Conservation (phyloP, 805 yeast species). For the Suhomyces sp. region DNA sequence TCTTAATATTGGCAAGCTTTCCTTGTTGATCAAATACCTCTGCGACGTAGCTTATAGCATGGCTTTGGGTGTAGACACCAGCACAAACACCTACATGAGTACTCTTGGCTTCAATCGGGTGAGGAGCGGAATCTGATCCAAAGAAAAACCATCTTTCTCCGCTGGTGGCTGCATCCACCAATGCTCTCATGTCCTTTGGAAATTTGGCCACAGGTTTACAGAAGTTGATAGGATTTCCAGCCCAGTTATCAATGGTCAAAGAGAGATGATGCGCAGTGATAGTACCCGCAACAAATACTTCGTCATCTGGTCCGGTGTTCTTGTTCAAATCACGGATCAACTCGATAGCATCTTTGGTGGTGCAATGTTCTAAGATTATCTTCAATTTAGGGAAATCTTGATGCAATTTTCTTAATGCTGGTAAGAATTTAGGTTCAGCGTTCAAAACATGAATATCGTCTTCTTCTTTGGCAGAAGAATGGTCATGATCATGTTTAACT, state of each 20-base stretch:
- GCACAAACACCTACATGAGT: constrained; percentile 87
- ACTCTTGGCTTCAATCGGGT: constrained; percentile 76
- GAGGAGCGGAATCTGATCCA: constrained; percentile 99
- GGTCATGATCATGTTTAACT: constrained; percentile 42
- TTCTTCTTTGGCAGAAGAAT: constrained; percentile 46
- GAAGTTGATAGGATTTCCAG: constrained; percentile 90
- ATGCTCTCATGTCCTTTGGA: constrained; percentile 78
- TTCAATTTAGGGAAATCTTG: constrained; percentile 79
- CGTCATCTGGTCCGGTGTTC: constrained; percentile 26
- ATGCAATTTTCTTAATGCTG: constrained; percentile 80
- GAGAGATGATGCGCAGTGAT: constrained; percentile 94
- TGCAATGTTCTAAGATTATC: constrained; percentile 92
- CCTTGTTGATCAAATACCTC: constrained; percentile 72
- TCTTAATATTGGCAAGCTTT: constrained; percentile 63
- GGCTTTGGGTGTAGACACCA: constrained; percentile 93
- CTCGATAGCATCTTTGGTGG: constrained; percentile 84
- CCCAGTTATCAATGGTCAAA: constrained; percentile 91
- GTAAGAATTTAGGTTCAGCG: constrained; percentile 91
- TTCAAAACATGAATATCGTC: constrained; percentile 82
- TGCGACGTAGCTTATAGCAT: constrained; percentile 80
- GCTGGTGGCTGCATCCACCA: constrained; percentile 83
- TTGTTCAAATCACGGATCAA: constrained; percentile 67
- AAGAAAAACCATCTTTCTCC: constrained; percentile 93
- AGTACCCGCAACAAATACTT: constrained; percentile 77
- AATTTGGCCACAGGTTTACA: constrained; percentile 98